phyloP scores from a whole-genome alignment of 352 stramenopile species.

The Pilasporangium apinafurcum region DNA sequence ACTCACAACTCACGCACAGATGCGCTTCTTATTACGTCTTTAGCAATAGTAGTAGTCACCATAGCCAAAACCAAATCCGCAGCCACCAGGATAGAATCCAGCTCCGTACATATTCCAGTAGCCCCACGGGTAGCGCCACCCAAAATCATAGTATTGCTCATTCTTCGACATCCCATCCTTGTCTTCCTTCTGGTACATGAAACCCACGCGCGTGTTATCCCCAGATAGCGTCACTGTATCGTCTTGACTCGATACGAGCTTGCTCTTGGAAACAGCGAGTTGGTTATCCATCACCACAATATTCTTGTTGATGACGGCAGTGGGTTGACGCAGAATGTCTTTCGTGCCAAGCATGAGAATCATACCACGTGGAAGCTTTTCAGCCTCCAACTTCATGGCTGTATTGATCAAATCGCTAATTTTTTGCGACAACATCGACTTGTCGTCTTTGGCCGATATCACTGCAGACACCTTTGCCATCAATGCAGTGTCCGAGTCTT shows the following conservation, averaged over 20 bases:
- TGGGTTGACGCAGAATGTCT: slow-evolving; percentile 16
- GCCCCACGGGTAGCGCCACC: slow-evolving; percentile 9
- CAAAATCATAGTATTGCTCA: slow-evolving; percentile 5
- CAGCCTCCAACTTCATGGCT: neutral
- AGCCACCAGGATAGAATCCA: slow-evolving; percentile 4
- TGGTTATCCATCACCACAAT: slow-evolving; percentile 12
- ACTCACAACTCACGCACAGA: too few species aligned
- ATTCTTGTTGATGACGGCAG: slow-evolving; percentile 24
- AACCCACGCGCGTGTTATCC: neutral
- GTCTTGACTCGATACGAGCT: slow-evolving; percentile 1
- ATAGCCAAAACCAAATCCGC: slow-evolving; percentile 1
- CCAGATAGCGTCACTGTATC: slow-evolving; percentile 1
- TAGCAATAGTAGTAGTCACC: slow-evolving; percentile 6
- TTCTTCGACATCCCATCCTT: too few species aligned
- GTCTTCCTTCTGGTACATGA: slow-evolving; percentile 2
- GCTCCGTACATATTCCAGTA: slow-evolving; percentile 12
- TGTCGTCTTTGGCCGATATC: slow-evolving; percentile 18
- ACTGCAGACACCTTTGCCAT: slow-evolving; percentile 29
- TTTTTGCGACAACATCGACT: slow-evolving; percentile 1
- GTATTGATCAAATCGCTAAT: slow-evolving; percentile 18
- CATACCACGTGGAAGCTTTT: slow-evolving; percentile 7
- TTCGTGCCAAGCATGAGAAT: slow-evolving; percentile 10
- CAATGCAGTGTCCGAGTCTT: slow-evolving; percentile 10
- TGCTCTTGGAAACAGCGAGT: neutral
- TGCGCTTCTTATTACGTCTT: too few species aligned